Conservation (phyloP, 192 early-diverging fungal species). For the Backusella mclennaniae region DNA sequence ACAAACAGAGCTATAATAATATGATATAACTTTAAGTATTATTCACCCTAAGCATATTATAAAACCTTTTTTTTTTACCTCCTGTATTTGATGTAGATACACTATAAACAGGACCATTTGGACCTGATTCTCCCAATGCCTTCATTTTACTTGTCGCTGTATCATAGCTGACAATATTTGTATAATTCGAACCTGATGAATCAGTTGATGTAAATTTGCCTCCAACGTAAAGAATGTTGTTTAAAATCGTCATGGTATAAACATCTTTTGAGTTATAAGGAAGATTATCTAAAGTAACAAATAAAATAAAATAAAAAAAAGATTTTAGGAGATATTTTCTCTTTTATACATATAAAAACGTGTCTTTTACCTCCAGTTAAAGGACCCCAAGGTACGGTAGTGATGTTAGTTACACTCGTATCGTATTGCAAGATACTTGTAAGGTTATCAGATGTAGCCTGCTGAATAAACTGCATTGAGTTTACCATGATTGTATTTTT, state of each 20-base stretch:
- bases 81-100: background rate
- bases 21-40: background rate
- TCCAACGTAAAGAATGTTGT: constrained; percentile 44
- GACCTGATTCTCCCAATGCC: background rate
- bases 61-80: background rate
- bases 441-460: constrained; percentile 1
- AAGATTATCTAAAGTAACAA: constrained; percentile 33
- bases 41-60: background rate
- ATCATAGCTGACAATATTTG: constrained; percentile 61
- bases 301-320: background rate
- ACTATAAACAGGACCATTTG: constrained; percentile 18
- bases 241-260: constrained; percentile 35
- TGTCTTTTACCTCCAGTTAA: constrained; percentile 11
- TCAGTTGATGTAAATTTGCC: constrained; percentile 50
- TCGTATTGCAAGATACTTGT: constrained; percentile 24
- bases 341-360: background rate
- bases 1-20: constrained; percentile 19
- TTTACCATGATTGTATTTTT: constrained; percentile 18
- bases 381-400: constrained; percentile 9
- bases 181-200: background rate
- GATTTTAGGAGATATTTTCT: background rate
- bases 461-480: constrained; percentile 29
- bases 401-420: background rate
- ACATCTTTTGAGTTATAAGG: constrained; percentile 42
- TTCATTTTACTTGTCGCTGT: constrained; percentile 2